These are phyloP conservation scores for Porphyridium purpureum DNA, from an alignment of 23 red algal genomes.

Conservation along the genomic window DNA sequence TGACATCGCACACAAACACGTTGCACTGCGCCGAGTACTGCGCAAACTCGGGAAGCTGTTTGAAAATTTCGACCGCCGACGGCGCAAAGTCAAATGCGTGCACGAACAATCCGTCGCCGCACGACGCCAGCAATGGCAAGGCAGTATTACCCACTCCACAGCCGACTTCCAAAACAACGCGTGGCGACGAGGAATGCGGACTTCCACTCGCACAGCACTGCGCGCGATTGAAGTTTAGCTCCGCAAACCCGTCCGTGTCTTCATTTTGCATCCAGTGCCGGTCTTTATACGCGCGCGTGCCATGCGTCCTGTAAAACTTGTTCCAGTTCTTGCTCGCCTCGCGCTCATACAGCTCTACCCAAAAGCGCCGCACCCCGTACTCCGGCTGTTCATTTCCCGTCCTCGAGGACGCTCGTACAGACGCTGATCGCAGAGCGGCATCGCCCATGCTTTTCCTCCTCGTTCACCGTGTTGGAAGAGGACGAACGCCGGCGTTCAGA, in stretches of 20 bases:
- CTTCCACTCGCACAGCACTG: too few relatives aligned
- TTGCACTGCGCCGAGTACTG: slow-evolving; percentile 39
- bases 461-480: too few relatives aligned
- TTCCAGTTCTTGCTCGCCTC: slow-evolving; percentile 61
- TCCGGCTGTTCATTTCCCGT: too few relatives aligned
- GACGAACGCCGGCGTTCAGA: too few relatives aligned
- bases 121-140: slow-evolving; percentile 40
- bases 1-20: slow-evolving; percentile 54
- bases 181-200: neutral
- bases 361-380: slow-evolving; percentile 22
- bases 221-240: too few relatives aligned
- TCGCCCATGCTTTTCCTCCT: too few relatives aligned
- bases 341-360: slow-evolving; percentile 15
- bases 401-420: too few relatives aligned
- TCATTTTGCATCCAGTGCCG: slow-evolving; percentile 30
- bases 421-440: too few relatives aligned
- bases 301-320: slow-evolving; percentile 55
- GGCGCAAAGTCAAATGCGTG: slow-evolving; percentile 70
- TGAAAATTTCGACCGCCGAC: slow-evolving; percentile 23
- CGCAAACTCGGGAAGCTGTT: slow-evolving; percentile 8
- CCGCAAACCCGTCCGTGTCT: slow-evolving; percentile 32
- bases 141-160: slow-evolving; percentile 70
- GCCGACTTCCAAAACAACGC: slow-evolving; percentile 23
- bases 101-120: too few relatives aligned
- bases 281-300: slow-evolving; percentile 41